Evolutionary conservation across 495 filamentous ascomycete genomes (phyloP).

Genomic region (Penicillium macrosclerotiorum): DNA sequence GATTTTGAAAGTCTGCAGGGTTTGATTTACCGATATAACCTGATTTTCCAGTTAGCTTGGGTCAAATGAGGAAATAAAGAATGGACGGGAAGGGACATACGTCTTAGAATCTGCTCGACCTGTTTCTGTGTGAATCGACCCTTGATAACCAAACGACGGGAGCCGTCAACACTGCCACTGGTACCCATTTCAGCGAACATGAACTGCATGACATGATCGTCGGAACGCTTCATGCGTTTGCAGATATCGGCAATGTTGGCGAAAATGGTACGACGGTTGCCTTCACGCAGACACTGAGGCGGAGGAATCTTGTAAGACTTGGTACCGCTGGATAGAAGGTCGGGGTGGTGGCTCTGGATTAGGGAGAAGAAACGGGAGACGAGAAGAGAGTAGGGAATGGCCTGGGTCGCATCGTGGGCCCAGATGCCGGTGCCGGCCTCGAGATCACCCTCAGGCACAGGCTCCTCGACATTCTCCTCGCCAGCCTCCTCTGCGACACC

Average conservation of each 20-base stretch:
- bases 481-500: slow-evolving; percentile 54
- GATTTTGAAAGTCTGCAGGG: too few relatives aligned
- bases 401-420: slow-evolving; percentile 71
- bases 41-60: too few relatives aligned
- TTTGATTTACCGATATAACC: too few relatives aligned
- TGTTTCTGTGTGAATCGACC: slow-evolving; percentile 98
- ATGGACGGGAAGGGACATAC: slow-evolving; percentile 31
- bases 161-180: slow-evolving; percentile 89
- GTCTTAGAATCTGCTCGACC: slow-evolving; percentile 89
- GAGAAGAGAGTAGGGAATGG: slow-evolving; percentile 80
- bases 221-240: slow-evolving; percentile 93
- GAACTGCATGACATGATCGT: slow-evolving; percentile 96
- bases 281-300: slow-evolving; percentile 98
- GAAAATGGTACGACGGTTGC: slow-evolving; percentile 99
- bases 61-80: too few relatives aligned
- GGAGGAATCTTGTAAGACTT: slow-evolving; percentile 98
- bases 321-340: slow-evolving; percentile 79
- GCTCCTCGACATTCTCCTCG: slow-evolving; percentile 49
- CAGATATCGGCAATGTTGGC: slow-evolving; percentile 94
- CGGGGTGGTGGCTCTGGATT: slow-evolving; percentile 89
- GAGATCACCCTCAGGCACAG: slow-evolving; percentile 67
- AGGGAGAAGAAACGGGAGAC: slow-evolving; percentile 89
- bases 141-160: slow-evolving; percentile 92
- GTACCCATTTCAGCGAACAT: slow-evolving; percentile 98
- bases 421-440: slow-evolving; percentile 93